Conservation (phyloP, 495 filamentous ascomycete genomes). For the Talaromyces liani region DNA sequence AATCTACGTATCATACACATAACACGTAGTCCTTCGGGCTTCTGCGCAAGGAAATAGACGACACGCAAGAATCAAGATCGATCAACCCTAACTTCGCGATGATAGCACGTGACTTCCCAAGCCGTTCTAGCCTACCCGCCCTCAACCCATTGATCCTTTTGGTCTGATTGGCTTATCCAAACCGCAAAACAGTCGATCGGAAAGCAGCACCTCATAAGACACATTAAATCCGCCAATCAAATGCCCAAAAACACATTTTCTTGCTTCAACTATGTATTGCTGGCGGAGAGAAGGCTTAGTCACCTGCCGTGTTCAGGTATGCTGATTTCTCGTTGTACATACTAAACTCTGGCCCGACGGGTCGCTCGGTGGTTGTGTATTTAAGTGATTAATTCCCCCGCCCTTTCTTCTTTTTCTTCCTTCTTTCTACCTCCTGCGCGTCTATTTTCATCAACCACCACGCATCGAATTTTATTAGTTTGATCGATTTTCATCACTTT, state of each 20-base stretch:
- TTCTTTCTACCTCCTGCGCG: constrained; percentile 15
- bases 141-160: constrained; percentile 6
- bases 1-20: background rate
- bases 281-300: constrained; percentile 22
- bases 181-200: background rate
- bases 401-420: constrained; percentile 15
- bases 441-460: constrained; percentile 15
- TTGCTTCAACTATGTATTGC: too few species aligned
- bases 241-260: constrained; percentile 12
- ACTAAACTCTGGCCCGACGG: constrained; percentile 14
- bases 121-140: background rate
- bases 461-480: constrained; percentile 16
- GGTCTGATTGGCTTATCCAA: background rate
- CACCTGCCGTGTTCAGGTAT: constrained; percentile 13
- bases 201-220: constrained; percentile 4
- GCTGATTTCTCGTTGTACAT: constrained; percentile 17
- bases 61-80: background rate
- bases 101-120: background rate
- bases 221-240: constrained; percentile 9
- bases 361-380: constrained; percentile 19
- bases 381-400: constrained; percentile 21
- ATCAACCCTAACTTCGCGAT: background rate
- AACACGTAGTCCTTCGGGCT: background rate
- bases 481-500: constrained; percentile 23
- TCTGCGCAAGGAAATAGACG: background rate